Percentiles rank a stretch among this genome's conserved stretches.
Evolutionary conservation across 495 filamentous ascomycete genomes (phyloP).

Genomic region (Penicillium soppii): DNA sequence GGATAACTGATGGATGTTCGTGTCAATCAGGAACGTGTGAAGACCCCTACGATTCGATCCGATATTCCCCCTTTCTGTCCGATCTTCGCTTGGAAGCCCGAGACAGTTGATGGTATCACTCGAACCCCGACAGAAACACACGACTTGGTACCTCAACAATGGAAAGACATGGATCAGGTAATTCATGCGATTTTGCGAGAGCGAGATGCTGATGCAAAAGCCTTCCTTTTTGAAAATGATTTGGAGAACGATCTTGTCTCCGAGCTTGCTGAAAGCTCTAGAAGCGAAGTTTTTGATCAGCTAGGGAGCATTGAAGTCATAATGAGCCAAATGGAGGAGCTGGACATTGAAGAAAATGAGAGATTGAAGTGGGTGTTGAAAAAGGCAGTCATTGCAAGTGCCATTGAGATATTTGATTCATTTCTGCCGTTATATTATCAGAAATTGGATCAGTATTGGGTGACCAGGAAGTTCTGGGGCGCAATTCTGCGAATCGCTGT

Average conservation of each 20-base stretch:
- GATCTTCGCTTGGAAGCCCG: conserved; percentile 6
- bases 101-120: not conserved
- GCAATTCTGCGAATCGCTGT: not conserved
- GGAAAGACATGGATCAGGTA: not conserved
- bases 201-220: not conserved
- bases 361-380: not conserved
- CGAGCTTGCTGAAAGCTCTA: not conserved
- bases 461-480: conserved; percentile 12
- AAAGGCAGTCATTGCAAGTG: not conserved
- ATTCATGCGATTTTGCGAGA: conserved; percentile 7
- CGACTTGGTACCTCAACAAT: not conserved
- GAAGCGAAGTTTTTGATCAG: not conserved
- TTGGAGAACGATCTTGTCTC: not conserved
- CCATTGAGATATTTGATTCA: conserved; percentile 6
- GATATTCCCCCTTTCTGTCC: not conserved
- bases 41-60: not conserved
- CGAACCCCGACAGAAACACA: not conserved
- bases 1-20: not conserved
- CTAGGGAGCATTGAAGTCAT: not conserved
- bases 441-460: not conserved
- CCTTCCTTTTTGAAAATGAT: not conserved
- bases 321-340: not conserved
- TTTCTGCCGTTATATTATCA: conserved; percentile 10
- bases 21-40: not conserved
- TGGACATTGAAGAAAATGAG: not conserved